phyloP scores from a whole-genome alignment of 2,329 filamentous ascomycete genomes.

The Trichoderma atrobrunneum region DNA sequence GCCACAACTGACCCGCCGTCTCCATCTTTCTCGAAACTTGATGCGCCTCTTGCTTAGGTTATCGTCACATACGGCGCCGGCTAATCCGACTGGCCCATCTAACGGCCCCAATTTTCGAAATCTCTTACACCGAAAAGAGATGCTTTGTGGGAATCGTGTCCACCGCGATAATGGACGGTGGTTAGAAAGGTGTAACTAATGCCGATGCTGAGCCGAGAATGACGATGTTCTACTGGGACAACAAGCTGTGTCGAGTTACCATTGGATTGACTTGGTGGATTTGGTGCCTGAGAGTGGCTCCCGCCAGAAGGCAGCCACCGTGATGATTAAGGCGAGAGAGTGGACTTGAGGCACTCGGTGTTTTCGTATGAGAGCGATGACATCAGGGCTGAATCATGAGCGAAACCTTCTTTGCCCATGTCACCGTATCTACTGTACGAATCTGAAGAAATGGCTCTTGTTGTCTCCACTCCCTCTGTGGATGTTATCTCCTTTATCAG shows the following conservation, averaged over 20 bases:
- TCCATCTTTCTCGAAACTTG: conserved; percentile 1
- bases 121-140: conserved; percentile 8
- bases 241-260: not conserved
- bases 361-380: conserved; percentile 1
- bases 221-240: not conserved
- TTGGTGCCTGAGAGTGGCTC: not conserved
- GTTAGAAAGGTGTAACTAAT: not conserved
- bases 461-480: not conserved
- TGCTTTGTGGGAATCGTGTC: not conserved
- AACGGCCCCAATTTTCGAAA: not conserved
- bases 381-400: conserved; percentile 16
- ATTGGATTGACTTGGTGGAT: not conserved
- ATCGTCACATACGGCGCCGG: not conserved
- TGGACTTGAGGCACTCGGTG: conserved; percentile 1
- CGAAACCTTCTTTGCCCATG: not conserved
- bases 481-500: not conserved
- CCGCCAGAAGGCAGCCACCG: not conserved
- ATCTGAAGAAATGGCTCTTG: not conserved
- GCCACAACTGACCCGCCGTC: conserved; percentile 2
- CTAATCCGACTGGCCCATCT: conserved; percentile 13
- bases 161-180: not conserved
- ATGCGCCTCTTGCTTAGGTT: not conserved
- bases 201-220: not conserved
- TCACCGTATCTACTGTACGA: not conserved
- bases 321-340: not conserved